phyloP scores from a whole-genome alignment of 805 yeast species.

The Hanseniaspora lindneri region DNA sequence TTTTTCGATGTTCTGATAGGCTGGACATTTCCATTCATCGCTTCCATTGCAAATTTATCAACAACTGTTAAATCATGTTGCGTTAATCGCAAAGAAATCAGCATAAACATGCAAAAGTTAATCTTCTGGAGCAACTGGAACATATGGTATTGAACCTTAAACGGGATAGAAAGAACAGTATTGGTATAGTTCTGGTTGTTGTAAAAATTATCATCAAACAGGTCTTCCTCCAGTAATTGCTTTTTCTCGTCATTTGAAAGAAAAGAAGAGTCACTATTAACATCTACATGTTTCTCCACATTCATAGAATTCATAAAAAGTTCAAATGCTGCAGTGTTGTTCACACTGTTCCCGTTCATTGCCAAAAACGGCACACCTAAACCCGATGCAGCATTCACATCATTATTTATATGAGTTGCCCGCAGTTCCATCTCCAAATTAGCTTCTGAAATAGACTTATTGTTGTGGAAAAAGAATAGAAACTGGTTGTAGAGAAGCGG shows the following conservation, averaged over 20 bases:
- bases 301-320: background rate
- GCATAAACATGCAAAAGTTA: constrained; percentile 73
- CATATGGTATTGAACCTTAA: constrained; percentile 33
- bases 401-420: background rate
- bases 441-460: background rate
- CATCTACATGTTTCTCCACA: background rate
- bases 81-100: constrained; percentile 74
- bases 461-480: constrained; percentile 11
- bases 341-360: background rate
- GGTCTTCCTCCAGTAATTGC: background rate
- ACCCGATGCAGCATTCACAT: too few species aligned
- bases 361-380: background rate
- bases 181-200: constrained; percentile 16
- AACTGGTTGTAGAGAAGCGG: constrained; percentile 13
- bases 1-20: constrained; percentile 12
- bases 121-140: constrained; percentile 59
- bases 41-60: constrained; percentile 72
- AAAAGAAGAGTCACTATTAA: constrained; percentile 17
- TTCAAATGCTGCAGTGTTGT: background rate
- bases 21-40: constrained; percentile 43
- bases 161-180: constrained; percentile 16
- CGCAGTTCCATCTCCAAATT: background rate
- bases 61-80: constrained; percentile 80
- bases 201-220: background rate
- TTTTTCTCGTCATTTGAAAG: constrained; percentile 21